A percentile compares a stretch with the other conserved stretches of the same genome.
Evolutionary conservation across 306 rosid species (phyloP).

Genomic region (Fragaria nilgerrensis): DNA sequence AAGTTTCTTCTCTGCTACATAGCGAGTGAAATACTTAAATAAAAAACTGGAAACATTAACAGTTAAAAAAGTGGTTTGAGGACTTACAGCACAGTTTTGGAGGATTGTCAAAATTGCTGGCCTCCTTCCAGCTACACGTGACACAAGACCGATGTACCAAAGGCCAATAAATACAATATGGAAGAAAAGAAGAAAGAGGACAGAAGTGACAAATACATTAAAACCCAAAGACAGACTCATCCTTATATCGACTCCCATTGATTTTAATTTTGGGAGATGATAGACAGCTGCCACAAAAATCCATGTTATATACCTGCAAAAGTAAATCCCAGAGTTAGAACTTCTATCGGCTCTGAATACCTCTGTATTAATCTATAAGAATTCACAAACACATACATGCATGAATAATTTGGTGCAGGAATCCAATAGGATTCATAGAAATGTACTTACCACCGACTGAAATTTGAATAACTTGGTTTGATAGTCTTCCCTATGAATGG

Average conservation of each 20-base stretch:
- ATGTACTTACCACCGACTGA: conserved; percentile 87
- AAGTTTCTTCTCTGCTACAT: neutral
- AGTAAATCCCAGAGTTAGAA: conserved; percentile 28
- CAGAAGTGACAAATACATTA: conserved; percentile 83
- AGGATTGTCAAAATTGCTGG: conserved; percentile 80
- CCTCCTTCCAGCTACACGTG: conserved; percentile 96
- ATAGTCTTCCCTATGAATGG: conserved; percentile 96
- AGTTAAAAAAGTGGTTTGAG: conserved; percentile 12
- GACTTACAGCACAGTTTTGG: conserved; percentile 91
- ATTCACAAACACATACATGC: conserved; percentile 2
- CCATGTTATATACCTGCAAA: conserved; percentile 85
- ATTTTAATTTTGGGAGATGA: conserved; percentile 95
- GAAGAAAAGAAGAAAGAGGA: conserved; percentile 78
- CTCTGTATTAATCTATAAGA: neutral
- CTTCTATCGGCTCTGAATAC: neutral
- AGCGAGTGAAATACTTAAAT: neutral
- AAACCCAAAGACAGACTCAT: conserved; percentile 86
- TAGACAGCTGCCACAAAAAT: conserved; percentile 94
- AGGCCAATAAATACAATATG: conserved; percentile 86
- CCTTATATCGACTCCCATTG: conserved; percentile 98
- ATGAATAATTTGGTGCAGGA: neutral
- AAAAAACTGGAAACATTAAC: neutral
- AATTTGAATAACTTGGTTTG: conserved; percentile 97
- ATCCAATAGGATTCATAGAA: neutral
- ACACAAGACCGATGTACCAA: conserved; percentile 93